Percentiles rank a stretch among this genome's conserved stretches.
Conservation (phyloP, 352 stramenopile genomes). For the Phytophthora quininea region DNA sequence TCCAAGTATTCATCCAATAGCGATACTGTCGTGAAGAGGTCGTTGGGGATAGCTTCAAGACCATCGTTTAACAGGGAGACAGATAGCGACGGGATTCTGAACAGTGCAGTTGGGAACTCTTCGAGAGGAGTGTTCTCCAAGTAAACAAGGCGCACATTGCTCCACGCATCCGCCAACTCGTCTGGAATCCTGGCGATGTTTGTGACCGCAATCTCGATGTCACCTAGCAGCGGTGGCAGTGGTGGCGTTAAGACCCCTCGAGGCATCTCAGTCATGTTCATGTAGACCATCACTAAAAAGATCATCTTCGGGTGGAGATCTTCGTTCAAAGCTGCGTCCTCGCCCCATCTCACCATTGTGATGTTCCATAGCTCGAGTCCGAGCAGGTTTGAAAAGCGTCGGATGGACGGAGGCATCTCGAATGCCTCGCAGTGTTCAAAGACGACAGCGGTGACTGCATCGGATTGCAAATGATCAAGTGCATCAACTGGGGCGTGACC, state of each 20-base stretch:
- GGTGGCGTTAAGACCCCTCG: constrained; percentile 31
- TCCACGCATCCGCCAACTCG: constrained; percentile 35
- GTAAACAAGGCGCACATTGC: constrained; percentile 19
- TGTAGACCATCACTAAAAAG: constrained; percentile 40
- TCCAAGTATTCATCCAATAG: constrained; percentile 30
- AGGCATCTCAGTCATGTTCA: constrained; percentile 50
- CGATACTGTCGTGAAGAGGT: constrained; percentile 26
- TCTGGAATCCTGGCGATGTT: constrained; percentile 41
- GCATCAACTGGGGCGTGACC: neutral
- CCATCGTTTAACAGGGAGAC: constrained; percentile 36
- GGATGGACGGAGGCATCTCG: constrained; percentile 37
- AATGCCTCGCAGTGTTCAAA: constrained; percentile 54
- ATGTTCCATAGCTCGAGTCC: constrained; percentile 64
- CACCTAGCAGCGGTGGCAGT: constrained; percentile 42
- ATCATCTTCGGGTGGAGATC: constrained; percentile 30
- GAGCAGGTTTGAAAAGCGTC: constrained; percentile 43
- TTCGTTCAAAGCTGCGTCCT: constrained; percentile 36
- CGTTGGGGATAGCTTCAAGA: constrained; percentile 24
- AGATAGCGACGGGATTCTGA: constrained; percentile 24
- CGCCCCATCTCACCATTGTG: constrained; percentile 46
- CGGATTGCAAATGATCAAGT: constrained; percentile 29
- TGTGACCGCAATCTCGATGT: constrained; percentile 49
- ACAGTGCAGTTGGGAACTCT: constrained; percentile 39
- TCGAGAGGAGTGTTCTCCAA: constrained; percentile 12
- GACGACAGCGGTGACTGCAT: constrained; percentile 32